Percentiles rank a stretch among this genome's conserved stretches.
These are phyloP conservation scores for Zygoascus tannicola DNA, from an alignment of 805 yeast genomes.

Conservation along the genomic window DNA sequence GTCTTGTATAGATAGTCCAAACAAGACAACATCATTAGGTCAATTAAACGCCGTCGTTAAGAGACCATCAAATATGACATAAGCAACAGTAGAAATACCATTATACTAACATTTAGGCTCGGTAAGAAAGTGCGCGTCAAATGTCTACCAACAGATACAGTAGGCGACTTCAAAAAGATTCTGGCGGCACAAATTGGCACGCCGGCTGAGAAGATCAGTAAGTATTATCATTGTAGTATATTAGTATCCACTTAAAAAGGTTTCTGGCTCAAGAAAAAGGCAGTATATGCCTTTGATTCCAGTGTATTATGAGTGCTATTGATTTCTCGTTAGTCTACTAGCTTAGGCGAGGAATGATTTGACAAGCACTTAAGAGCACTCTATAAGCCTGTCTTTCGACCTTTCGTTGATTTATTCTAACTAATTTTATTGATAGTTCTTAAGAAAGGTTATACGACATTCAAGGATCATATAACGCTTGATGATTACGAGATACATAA, in stretches of 20 bases:
- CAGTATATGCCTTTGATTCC: too few relatives aligned
- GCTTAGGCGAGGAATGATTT: too few relatives aligned
- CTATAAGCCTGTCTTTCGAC: neutral
- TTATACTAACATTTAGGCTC: too few relatives aligned
- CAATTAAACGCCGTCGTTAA: too few relatives aligned
- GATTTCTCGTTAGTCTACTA: too few relatives aligned
- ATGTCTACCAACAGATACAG: slow-evolving; percentile 73
- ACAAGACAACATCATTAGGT: too few relatives aligned
- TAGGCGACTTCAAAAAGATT: slow-evolving; percentile 84
- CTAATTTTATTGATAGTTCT: slow-evolving; percentile 38
- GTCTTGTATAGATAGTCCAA: too few relatives aligned
- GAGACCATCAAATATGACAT: too few relatives aligned
- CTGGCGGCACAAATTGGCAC: slow-evolving; percentile 79
- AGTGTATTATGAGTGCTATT: too few relatives aligned
- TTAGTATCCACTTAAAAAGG: too few relatives aligned
- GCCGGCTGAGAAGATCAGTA: slow-evolving; percentile 42
- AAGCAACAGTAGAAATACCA: slow-evolving; percentile 11
- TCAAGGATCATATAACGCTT: slow-evolving; percentile 80
- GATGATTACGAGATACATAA: slow-evolving; percentile 94
- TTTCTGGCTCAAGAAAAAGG: too few relatives aligned
- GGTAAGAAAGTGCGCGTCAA: slow-evolving; percentile 83
- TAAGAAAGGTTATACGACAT: slow-evolving; percentile 76
- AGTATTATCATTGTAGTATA: slow-evolving; percentile 13
- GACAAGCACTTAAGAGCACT: too few relatives aligned
- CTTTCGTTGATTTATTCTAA: slow-evolving; percentile 1